Evolutionary conservation across 1,284 basidiomycete genomes (phyloP), one percentile per base, ranked within the genome.

Genomic region (Puccinia polysora): DNA sequence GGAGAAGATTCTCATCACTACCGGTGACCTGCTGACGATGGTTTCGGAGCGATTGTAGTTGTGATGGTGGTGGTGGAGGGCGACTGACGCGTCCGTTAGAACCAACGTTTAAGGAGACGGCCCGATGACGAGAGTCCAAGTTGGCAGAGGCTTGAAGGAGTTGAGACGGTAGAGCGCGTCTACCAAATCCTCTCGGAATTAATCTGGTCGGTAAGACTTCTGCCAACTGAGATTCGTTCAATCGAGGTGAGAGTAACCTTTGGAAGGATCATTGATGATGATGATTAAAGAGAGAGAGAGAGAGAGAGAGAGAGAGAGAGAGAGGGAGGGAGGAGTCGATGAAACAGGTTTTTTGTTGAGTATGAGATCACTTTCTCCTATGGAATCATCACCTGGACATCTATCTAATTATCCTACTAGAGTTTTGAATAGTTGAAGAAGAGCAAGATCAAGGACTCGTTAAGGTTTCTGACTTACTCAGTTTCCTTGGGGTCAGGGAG

Each of bases 1-100:
- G 40, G 25, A 60, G 58, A 20, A 60, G 25, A 23, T 28, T 45
- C 5, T 2, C 6, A 40, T 60, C 56, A 18, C 8, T 18, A 43
- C 40, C 8, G 18, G 40, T 43, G 40, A 43, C 18, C 40, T 18
- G 40, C 40, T 43, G 18, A 12, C 15, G 25, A 63, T 49, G 8
- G 28, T 49, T 50, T 34, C 49, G 60, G n/a, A 47, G 60, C 25
- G 47, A 34, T 43, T 30, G 49, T 4, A 38, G 43, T n/a, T 63
- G 43, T 8, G 45, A 8, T 23, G 28, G 59, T 14, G 59, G 14
- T n/a, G 20, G 40, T 10, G 23, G n/a, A 8, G 40, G 59, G 28
- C 32, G 59, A 47, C 47, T 47, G 6, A 47, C 40, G 20, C 59
- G 59, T 45, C 59, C 59, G 43, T 47, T 62, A 4, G 59, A 62